phyloP scores from a whole-genome alignment of 2,329 filamentous ascomycete genomes.

The Lithohypha guttulata region DNA sequence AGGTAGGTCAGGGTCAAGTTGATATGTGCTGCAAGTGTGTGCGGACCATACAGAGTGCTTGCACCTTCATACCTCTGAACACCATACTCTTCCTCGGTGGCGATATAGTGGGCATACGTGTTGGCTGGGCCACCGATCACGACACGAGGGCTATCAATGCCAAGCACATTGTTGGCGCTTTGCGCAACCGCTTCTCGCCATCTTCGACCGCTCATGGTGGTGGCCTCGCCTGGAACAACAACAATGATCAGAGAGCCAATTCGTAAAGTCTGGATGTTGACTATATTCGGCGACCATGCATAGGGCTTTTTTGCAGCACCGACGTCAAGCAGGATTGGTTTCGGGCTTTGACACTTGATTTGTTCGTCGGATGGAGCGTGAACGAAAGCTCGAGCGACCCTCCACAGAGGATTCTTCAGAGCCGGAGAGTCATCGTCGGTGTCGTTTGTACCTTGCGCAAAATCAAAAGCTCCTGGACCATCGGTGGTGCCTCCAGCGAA shows the following conservation, averaged over 20 bases:
- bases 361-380: constrained; percentile 62
- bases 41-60: constrained; percentile 74
- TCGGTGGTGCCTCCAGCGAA: constrained; percentile 91
- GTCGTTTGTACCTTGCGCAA: constrained; percentile 54
- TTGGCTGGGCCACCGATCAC: constrained; percentile 84
- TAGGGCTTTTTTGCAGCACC: constrained; percentile 72
- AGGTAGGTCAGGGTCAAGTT: constrained; percentile 69
- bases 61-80: constrained; percentile 93
- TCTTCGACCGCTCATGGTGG: constrained; percentile 80
- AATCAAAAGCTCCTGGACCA: constrained; percentile 83
- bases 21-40: constrained; percentile 77
- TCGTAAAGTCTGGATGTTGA: constrained; percentile 75
- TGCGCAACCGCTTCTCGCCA: constrained; percentile 64
- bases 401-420: constrained; percentile 68
- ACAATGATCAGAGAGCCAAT: constrained; percentile 78
- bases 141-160: constrained; percentile 53
- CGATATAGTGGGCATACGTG: constrained; percentile 74
- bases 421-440: constrained; percentile 57
- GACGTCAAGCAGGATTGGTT: constrained; percentile 79
- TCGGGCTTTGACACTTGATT: constrained; percentile 63
- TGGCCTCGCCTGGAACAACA: constrained; percentile 75
- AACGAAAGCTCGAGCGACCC: constrained; percentile 59
- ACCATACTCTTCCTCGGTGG: constrained; percentile 68
- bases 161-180: constrained; percentile 41
- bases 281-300: constrained; percentile 80